Percentiles rank a stretch among this genome's conserved stretches.
Conservation (phyloP, 2,329 filamentous ascomycete genomes). For the Arthroderma sp. region DNA sequence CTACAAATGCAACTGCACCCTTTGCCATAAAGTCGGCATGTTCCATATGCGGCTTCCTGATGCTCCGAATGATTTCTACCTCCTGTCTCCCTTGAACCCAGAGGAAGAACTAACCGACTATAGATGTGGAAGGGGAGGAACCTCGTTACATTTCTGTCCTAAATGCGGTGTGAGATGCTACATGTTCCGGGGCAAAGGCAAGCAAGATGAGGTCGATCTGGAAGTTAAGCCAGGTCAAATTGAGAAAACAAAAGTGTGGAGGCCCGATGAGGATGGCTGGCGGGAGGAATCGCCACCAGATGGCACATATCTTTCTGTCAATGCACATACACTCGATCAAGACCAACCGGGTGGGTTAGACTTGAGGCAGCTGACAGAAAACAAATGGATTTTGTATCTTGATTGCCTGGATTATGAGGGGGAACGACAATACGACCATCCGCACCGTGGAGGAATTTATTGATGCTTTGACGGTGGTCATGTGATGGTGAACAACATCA, state of each 20-base stretch:
- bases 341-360: slow-evolving; percentile 7
- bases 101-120: slow-evolving; percentile 5
- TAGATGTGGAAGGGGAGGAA: not conserved
- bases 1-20: slow-evolving; percentile 11
- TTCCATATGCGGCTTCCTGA: slow-evolving; percentile 9
- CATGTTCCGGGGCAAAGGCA: slow-evolving; percentile 2
- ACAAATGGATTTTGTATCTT: slow-evolving; percentile 9
- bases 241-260: slow-evolving; percentile 7
- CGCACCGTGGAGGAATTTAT: slow-evolving; percentile 6
- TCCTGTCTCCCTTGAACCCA: slow-evolving; percentile 8
- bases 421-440: slow-evolving; percentile 5
- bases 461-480: not conserved
- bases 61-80: slow-evolving; percentile 6
- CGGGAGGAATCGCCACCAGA: not conserved
- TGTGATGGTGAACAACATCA: too few species aligned
- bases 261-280: slow-evolving; percentile 1
- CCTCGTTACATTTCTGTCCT: slow-evolving; percentile 7
- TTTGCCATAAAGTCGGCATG: slow-evolving; percentile 7
- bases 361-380: slow-evolving; percentile 6
- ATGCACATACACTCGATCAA: slow-evolving; percentile 7
- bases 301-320: slow-evolving; percentile 6
- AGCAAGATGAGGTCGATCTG: slow-evolving; percentile 6
- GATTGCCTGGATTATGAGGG: slow-evolving; percentile 4
- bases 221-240: slow-evolving; percentile 2
- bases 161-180: slow-evolving; percentile 8